Percentiles rank a stretch among this genome's conserved stretches.
These are phyloP conservation scores for Leccinum pellstonianum DNA, from an alignment of 768 basidiomycete genomes.

Conservation along the genomic window DNA sequence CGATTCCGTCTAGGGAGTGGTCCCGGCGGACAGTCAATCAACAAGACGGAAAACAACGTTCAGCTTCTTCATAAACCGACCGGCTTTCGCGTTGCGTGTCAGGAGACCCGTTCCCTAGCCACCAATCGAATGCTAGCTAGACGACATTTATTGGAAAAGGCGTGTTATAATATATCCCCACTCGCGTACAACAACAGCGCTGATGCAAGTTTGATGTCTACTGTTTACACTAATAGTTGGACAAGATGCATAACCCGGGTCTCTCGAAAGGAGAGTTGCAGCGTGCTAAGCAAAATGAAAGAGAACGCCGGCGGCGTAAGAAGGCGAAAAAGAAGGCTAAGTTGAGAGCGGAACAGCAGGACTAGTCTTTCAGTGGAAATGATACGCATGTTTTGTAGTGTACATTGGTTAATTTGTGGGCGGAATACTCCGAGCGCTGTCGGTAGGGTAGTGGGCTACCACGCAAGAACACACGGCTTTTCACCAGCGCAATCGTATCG, in stretches of 20 bases:
- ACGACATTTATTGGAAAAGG: conserved; percentile 73
- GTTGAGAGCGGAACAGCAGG: conserved; percentile 26
- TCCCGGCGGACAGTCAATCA: conserved; percentile 95
- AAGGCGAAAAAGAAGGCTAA: conserved; percentile 71
- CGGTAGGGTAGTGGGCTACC: conserved; percentile 3
- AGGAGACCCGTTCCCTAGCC: conserved; percentile 82
- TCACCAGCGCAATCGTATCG: not conserved
- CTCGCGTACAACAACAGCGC: conserved; percentile 10
- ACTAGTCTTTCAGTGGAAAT: conserved; percentile 11
- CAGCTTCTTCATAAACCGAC: conserved; percentile 88
- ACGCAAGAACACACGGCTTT: not conserved
- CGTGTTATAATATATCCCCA: conserved; percentile 38
- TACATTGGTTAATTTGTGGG: not conserved
- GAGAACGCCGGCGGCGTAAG: conserved; percentile 71
- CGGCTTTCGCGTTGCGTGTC: conserved; percentile 81
- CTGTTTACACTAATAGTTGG: conserved; percentile 48
- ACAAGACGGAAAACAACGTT: conserved; percentile 92
- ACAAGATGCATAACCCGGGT: conserved; percentile 71
- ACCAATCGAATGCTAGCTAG: conserved; percentile 80
- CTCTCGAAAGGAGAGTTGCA: conserved; percentile 67
- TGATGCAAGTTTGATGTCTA: conserved; percentile 16
- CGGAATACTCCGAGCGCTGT: conserved; percentile 25
- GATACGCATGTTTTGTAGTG: not conserved
- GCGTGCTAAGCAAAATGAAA: conserved; percentile 71
- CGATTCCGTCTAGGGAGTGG: conserved; percentile 62